Percentiles rank a stretch among this genome's conserved stretches.
phyloP scores from a whole-genome alignment of 2,329 filamentous ascomycete genomes.

The Pseudocercospora crystallina region DNA sequence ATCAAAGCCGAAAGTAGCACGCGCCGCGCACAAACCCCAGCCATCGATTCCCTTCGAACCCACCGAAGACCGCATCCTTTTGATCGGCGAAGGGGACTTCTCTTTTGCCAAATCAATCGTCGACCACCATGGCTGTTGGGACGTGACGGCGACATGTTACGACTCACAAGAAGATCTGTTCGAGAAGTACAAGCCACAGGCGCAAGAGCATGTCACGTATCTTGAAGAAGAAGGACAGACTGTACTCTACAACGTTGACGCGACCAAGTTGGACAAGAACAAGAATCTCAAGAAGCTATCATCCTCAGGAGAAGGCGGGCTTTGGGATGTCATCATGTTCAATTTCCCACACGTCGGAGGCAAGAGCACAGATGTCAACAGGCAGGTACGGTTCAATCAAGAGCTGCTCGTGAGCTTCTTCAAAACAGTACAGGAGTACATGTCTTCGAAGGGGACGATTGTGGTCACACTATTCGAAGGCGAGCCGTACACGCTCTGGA shows the following conservation, averaged over 20 bases:
- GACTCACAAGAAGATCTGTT: conserved; percentile 61
- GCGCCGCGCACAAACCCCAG: conserved; percentile 28
- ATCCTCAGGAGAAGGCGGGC: conserved; percentile 28
- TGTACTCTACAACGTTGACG: conserved; percentile 66
- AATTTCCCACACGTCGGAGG: conserved; percentile 98
- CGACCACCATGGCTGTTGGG: conserved; percentile 63
- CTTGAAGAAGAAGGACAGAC: conserved; percentile 49
- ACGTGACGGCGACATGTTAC: conserved; percentile 68
- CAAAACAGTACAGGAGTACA: conserved; percentile 51
- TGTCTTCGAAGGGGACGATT: conserved; percentile 60
- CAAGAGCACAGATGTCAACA: conserved; percentile 86
- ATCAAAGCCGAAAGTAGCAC: conserved; percentile 7
- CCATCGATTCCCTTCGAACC: conserved; percentile 66
- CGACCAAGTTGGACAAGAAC: conserved; percentile 56
- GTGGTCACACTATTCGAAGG: conserved; percentile 89
- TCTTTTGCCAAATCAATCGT: conserved; percentile 71
- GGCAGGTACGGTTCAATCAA: conserved; percentile 91
- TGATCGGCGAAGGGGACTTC: conserved; percentile 77
- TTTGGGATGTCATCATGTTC: conserved; percentile 81
- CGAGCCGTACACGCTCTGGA: conserved; percentile 94
- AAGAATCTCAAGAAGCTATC: conserved; percentile 43
- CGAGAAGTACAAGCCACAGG: conserved; percentile 69
- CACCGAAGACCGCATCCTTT: conserved; percentile 66
- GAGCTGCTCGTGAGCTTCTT: conserved; percentile 72
- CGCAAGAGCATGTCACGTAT: conserved; percentile 56